phyloP scores from a whole-genome alignment of 202 grass and related monocot genomes.

The Hordeum pubiflorum region DNA sequence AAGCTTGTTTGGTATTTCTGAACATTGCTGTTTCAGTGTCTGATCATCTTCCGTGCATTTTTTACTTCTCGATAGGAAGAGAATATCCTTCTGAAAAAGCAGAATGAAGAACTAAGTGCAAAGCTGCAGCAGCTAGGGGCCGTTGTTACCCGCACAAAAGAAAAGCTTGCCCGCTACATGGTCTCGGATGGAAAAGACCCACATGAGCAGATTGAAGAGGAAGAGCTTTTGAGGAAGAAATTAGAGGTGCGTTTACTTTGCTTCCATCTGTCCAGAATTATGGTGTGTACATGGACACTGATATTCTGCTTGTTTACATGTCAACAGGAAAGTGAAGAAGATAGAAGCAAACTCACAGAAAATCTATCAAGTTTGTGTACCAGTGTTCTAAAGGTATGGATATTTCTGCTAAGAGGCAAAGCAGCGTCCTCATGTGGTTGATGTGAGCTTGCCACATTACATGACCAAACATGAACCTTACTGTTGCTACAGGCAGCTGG shows the following conservation, averaged over 20 bases:
- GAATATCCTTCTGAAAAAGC: slow-evolving; percentile 49
- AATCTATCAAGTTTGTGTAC: slow-evolving; percentile 55
- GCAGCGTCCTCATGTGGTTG: neutral
- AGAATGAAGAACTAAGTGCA: slow-evolving; percentile 67
- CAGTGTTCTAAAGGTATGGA: slow-evolving; percentile 60
- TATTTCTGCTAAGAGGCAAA: slow-evolving; percentile 14
- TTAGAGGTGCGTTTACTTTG: slow-evolving; percentile 46
- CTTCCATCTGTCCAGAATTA: slow-evolving; percentile 13
- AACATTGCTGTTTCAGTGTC: neutral
- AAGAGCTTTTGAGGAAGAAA: slow-evolving; percentile 54
- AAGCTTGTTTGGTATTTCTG: neutral
- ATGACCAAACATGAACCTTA: slow-evolving; percentile 22
- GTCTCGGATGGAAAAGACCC: slow-evolving; percentile 52
- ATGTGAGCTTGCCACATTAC: neutral
- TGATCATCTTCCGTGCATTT: slow-evolving; percentile 10
- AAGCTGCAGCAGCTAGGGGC: slow-evolving; percentile 54
- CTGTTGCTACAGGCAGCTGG: slow-evolving; percentile 60
- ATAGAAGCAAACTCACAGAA: slow-evolving; percentile 52
- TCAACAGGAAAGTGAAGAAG: slow-evolving; percentile 68
- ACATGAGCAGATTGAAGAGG: slow-evolving; percentile 55
- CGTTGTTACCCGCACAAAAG: slow-evolving; percentile 49
- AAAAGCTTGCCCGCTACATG: slow-evolving; percentile 69
- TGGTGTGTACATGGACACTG: neutral
- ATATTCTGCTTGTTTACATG: slow-evolving; percentile 18
- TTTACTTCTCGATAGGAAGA: slow-evolving; percentile 61